phyloP scores from a whole-genome alignment of 768 basidiomycete genomes.

The Boletus sp. region DNA sequence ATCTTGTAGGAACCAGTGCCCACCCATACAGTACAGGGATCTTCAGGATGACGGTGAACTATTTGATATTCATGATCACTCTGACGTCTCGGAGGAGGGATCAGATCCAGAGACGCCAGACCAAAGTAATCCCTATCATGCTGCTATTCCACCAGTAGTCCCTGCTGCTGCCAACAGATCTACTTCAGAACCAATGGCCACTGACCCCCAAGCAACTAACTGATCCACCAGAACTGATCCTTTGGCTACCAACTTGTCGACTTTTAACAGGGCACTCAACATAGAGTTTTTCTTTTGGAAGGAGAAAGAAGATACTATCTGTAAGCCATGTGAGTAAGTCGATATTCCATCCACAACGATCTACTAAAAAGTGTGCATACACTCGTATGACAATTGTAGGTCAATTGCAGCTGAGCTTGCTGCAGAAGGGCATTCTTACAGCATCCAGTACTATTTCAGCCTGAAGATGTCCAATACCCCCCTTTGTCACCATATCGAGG shows the following conservation, averaged over 20 bases:
- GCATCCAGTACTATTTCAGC: not conserved
- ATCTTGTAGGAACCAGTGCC: not conserved
- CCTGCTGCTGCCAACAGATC: not conserved
- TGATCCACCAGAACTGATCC: no score
- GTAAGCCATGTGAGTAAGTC: not conserved
- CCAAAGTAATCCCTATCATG: not conserved
- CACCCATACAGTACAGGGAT: not conserved
- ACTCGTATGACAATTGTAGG: not conserved
- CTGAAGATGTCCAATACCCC: not conserved
- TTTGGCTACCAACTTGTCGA: not conserved
- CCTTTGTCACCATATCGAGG: not conserved
- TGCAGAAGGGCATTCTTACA: not conserved
- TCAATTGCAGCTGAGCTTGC: not conserved
- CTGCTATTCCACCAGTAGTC: not conserved
- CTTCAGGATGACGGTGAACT: not conserved
- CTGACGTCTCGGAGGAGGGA: not conserved
- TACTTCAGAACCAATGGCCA: not conserved
- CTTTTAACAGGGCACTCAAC: not conserved
- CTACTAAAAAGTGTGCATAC: not conserved
- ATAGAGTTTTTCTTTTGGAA: not conserved
- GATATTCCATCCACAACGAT: not conserved
- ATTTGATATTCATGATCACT: not conserved
- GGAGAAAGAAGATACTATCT: not conserved
- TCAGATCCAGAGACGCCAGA: not conserved
- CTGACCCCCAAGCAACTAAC: no score